phyloP scores from a whole-genome alignment of 2,329 filamentous ascomycete species.

The Aspergillus caelatus region DNA sequence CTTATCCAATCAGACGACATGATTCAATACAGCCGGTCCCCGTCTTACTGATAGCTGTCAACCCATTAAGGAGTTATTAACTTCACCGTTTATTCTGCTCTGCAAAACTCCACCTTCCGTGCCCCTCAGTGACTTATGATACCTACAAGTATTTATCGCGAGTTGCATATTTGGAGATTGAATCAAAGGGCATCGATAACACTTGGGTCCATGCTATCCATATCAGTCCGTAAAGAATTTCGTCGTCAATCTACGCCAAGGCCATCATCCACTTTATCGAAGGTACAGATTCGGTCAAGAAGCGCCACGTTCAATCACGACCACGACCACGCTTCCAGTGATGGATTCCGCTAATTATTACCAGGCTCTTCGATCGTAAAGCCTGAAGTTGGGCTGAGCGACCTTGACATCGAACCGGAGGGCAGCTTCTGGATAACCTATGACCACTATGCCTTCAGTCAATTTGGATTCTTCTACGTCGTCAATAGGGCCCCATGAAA shows the following conservation, averaged over 20 bases:
- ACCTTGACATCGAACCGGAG: background rate
- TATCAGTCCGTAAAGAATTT: background rate
- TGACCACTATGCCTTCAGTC: conserved; percentile 8
- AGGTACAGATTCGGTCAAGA: background rate
- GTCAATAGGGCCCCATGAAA: conserved; percentile 20
- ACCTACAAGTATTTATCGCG: background rate
- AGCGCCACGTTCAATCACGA: background rate
- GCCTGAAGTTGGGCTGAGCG: background rate
- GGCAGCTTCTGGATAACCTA: background rate
- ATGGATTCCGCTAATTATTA: background rate
- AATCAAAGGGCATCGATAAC: background rate
- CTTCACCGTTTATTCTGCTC: conserved; percentile 2
- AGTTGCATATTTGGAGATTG: background rate
- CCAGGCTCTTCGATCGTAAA: background rate
- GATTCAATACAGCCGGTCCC: background rate
- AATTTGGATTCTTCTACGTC: conserved; percentile 19
- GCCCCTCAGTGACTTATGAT: background rate
- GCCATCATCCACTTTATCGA: background rate
- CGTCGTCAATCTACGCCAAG: background rate
- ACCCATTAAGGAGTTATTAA: background rate
- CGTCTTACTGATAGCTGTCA: conserved; percentile 1
- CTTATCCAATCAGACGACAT: background rate
- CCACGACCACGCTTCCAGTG: background rate
- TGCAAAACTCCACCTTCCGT: background rate
- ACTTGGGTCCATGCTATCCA: too few relatives aligned